phyloP scores from a whole-genome alignment of 202 grass and related monocot species.

The Eragrostis tef region DNA sequence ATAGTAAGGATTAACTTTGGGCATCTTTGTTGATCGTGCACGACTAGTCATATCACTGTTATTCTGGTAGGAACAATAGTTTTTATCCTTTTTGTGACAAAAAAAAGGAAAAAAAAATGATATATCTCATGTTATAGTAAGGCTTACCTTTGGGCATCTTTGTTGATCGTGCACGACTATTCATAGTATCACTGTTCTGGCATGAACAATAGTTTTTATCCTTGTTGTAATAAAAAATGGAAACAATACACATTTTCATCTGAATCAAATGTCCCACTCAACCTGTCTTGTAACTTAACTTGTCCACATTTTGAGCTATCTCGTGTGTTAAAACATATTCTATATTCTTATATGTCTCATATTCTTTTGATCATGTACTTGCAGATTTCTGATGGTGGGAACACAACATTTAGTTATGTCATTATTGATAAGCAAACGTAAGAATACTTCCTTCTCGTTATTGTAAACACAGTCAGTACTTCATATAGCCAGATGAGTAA shows the following conservation, averaged over 20 bases:
- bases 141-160: slow-evolving; percentile 15
- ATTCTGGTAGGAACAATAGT: neutral
- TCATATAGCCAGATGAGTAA: neutral
- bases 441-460: neutral
- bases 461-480: neutral
- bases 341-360: slow-evolving; percentile 11
- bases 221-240: no score
- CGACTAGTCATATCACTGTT: neutral
- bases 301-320: neutral
- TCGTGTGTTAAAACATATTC: neutral
- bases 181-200: neutral
- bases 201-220: neutral
- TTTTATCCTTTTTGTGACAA: neutral
- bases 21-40: neutral
- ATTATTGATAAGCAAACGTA: slow-evolving; percentile 9
- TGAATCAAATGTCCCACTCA: no score
- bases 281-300: neutral
- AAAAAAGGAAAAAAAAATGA: slow-evolving; percentile 2
- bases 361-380: neutral
- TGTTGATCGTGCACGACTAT: neutral
- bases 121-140: slow-evolving; percentile 60
- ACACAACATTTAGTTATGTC: slow-evolving; percentile 1
- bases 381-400: slow-evolving; percentile 11
- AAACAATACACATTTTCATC: neutral
- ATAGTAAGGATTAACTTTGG: slow-evolving; percentile 45